These are phyloP conservation scores for Byssoonygena ceratinophila DNA, from an alignment of 2,329 filamentous ascomycete species.

Conservation along the genomic window DNA sequence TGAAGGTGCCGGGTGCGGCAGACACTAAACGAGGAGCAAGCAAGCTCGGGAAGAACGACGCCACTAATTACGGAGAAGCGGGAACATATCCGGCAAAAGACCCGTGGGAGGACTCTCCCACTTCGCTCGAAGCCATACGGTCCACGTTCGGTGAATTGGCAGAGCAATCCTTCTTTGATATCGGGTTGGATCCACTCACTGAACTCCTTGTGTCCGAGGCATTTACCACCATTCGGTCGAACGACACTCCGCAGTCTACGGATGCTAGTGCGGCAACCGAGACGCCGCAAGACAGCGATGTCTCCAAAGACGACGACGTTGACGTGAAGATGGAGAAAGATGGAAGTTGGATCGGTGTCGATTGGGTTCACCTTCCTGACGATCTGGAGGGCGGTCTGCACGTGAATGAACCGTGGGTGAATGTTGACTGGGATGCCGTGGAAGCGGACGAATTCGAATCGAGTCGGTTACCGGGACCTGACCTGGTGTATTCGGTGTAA, in stretches of 20 bases:
- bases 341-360: conserved; percentile 25
- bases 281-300: conserved; percentile 31
- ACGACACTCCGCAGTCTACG: conserved; percentile 32
- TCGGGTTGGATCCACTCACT: conserved; percentile 30
- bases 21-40: conserved; percentile 20
- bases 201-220: conserved; percentile 31
- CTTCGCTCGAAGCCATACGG: conserved; percentile 31
- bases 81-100: conserved; percentile 20
- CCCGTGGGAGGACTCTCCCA: conserved; percentile 30
- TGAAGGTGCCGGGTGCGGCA: conserved; percentile 20
- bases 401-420: conserved; percentile 15
- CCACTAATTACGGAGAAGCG: conserved; percentile 19
- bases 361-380: conserved; percentile 26
- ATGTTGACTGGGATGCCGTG: conserved; percentile 31
- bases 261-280: conserved; percentile 28
- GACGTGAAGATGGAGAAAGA: conserved; percentile 24
- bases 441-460: conserved; percentile 22
- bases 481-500: conserved; percentile 5
- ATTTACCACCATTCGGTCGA: conserved; percentile 26
- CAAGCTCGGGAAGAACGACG: conserved; percentile 24
- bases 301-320: conserved; percentile 25
- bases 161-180: conserved; percentile 21
- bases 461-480: background rate
- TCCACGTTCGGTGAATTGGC: conserved; percentile 30
- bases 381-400: conserved; percentile 21